Evolutionary conservation across 1,139 yeast species (phyloP).

Genomic region (Nakaseomyces glabratus): DNA sequence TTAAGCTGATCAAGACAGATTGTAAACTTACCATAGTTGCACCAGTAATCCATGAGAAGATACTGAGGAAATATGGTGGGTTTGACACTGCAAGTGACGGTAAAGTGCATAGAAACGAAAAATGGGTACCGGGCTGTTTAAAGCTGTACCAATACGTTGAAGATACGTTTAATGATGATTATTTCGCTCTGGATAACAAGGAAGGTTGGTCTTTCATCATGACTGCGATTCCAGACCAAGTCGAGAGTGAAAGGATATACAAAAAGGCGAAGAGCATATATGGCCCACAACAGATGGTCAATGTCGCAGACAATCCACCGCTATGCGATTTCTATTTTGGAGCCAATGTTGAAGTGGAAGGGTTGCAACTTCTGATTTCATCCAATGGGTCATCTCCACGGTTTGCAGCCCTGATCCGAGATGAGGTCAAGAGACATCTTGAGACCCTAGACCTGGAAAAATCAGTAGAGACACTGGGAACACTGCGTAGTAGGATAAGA

Average conservation of each 20-base stretch:
- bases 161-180: constrained; percentile 13
- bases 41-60: constrained; percentile 20
- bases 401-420: constrained; percentile 26
- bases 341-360: constrained; percentile 19
- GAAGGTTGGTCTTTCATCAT: constrained; percentile 24
- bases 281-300: constrained; percentile 27
- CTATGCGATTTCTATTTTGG: constrained; percentile 32
- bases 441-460: constrained; percentile 17
- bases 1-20: constrained; percentile 28
- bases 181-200: constrained; percentile 13
- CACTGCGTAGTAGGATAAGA: constrained; percentile 20
- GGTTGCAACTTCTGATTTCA: constrained; percentile 26
- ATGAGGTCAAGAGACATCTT: constrained; percentile 19
- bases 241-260: constrained; percentile 21
- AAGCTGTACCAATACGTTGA: constrained; percentile 16
- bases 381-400: constrained; percentile 31
- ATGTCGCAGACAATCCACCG: constrained; percentile 31
- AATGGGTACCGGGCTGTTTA: constrained; percentile 1
- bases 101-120: constrained; percentile 1
- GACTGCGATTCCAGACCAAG: constrained; percentile 26
- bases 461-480: constrained; percentile 23
- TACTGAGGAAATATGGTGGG: constrained; percentile 9
- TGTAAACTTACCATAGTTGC: constrained; percentile 27
- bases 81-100: neutral
- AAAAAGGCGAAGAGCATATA: constrained; percentile 17